Conservation (phyloP, 768 basidiomycete species). For the Gymnopilus dilepis region DNA sequence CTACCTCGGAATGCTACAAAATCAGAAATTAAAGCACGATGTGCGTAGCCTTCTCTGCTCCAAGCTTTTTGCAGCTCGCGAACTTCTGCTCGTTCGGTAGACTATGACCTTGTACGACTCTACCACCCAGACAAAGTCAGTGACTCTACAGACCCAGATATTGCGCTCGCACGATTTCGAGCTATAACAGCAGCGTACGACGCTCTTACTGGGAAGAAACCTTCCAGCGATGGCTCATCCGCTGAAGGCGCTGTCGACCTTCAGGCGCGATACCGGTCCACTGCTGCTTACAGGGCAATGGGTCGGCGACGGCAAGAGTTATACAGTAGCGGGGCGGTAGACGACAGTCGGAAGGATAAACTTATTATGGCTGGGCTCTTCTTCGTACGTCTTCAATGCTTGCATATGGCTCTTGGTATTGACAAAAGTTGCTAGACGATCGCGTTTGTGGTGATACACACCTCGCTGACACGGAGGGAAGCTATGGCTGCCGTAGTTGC, state of each 20-base stretch:
- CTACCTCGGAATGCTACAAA: conserved; percentile 56
- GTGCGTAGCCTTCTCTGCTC: conserved; percentile 37
- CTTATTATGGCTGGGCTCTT: conserved; percentile 60
- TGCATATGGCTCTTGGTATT: conserved; percentile 6
- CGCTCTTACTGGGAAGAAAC: conserved; percentile 54
- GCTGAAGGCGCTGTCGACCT: conserved; percentile 19
- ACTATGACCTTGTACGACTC: conserved; percentile 79
- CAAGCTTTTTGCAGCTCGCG: too few species aligned
- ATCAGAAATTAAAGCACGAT: conserved; percentile 61
- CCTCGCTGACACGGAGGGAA: conserved; percentile 29
- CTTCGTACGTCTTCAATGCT: conserved; percentile 42
- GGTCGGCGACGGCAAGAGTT: conserved; percentile 51
- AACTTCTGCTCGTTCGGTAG: conserved; percentile 38
- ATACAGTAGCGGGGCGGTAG: conserved; percentile 52
- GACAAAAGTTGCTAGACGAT: conserved; percentile 23
- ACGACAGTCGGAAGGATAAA: conserved; percentile 73
- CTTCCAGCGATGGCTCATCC: conserved; percentile 21
- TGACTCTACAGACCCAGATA: conserved; percentile 44
- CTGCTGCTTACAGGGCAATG: conserved; percentile 47
- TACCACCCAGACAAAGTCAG: conserved; percentile 77
- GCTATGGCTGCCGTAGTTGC: conserved; percentile 28
- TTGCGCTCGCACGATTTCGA: conserved; percentile 69
- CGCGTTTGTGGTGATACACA: conserved; percentile 31
- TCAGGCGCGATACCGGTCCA: conserved; percentile 35
- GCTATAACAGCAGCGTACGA: conserved; percentile 75